Conservation (phyloP, 2,329 filamentous ascomycete genomes). For the Fusarium euwallaceae region DNA sequence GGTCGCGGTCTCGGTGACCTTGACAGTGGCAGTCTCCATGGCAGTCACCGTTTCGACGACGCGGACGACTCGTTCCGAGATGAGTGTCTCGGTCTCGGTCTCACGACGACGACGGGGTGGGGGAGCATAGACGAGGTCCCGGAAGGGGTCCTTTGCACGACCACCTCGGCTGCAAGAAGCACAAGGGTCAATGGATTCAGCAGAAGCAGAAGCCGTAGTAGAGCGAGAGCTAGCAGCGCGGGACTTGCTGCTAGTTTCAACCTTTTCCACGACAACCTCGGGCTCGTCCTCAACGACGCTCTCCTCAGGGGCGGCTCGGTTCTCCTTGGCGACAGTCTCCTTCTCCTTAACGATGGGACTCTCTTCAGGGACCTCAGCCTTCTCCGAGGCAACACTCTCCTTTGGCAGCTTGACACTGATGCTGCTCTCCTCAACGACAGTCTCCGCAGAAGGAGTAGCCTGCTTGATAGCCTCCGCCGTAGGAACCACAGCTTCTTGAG, state of each 20-base stretch:
- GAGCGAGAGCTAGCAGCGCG: background rate
- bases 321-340: background rate
- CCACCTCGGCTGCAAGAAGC: slow-evolving; percentile 32
- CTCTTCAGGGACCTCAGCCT: background rate
- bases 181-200: slow-evolving; percentile 39
- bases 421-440: slow-evolving; percentile 33
- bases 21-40: slow-evolving; percentile 50
- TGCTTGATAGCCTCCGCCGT: slow-evolving; percentile 14
- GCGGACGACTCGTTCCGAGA: slow-evolving; percentile 46
- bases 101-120: slow-evolving; percentile 42
- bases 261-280: slow-evolving; percentile 1
- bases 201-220: background rate
- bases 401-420: slow-evolving; percentile 43
- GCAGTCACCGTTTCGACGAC: slow-evolving; percentile 54
- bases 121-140: slow-evolving; percentile 2
- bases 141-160: slow-evolving; percentile 1
- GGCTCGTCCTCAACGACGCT: background rate
- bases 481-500: slow-evolving; percentile 29
- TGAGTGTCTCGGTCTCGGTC: slow-evolving; percentile 32
- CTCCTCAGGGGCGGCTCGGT: background rate
- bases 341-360: background rate
- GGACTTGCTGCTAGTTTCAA: background rate
- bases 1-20: slow-evolving; percentile 50
- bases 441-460: slow-evolving; percentile 19
- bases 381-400: slow-evolving; percentile 17